Conservation (phyloP, 202 grass and related monocot species). For the Setaria viridis region DNA sequence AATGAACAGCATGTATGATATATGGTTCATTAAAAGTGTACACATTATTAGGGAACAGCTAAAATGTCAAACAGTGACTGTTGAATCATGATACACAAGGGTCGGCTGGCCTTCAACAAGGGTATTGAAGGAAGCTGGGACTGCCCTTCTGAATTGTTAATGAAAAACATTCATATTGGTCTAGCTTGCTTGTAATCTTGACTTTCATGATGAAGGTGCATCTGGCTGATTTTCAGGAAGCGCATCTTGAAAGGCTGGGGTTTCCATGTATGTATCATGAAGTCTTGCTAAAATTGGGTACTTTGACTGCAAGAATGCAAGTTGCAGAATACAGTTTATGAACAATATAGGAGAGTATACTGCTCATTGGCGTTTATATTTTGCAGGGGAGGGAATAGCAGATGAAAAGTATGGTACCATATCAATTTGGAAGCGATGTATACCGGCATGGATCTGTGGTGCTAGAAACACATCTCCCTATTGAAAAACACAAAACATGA, state of each 20-base stretch:
- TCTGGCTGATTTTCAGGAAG: slow-evolving; percentile 70
- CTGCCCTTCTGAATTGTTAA: slow-evolving; percentile 18
- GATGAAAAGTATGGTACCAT: slow-evolving; percentile 41
- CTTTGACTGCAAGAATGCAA: slow-evolving; percentile 55
- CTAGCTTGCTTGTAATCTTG: background rate
- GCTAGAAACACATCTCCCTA: slow-evolving; percentile 72
- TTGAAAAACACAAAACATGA: background rate
- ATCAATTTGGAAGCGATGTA: slow-evolving; percentile 68
- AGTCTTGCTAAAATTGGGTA: slow-evolving; percentile 63
- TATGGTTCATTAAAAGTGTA: slow-evolving; percentile 4
- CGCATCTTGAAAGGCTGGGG: slow-evolving; percentile 63
- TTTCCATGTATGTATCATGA: slow-evolving; percentile 63
- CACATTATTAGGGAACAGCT: background rate
- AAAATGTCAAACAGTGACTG: background rate
- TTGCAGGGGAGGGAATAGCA: too few species aligned
- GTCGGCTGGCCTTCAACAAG: background rate
- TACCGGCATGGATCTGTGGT: slow-evolving; percentile 57
- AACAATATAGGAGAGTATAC: too few species aligned
- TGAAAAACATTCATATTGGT: background rate
- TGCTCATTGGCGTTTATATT: too few species aligned
- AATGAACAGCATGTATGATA: background rate
- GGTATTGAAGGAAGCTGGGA: slow-evolving; percentile 5
- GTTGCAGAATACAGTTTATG: too few species aligned
- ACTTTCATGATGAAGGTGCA: slow-evolving; percentile 35
- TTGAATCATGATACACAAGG: background rate